Base-by-base conservation (phyloP, 345 rosid species). In the Eucalyptus erythrocorys region DNA sequence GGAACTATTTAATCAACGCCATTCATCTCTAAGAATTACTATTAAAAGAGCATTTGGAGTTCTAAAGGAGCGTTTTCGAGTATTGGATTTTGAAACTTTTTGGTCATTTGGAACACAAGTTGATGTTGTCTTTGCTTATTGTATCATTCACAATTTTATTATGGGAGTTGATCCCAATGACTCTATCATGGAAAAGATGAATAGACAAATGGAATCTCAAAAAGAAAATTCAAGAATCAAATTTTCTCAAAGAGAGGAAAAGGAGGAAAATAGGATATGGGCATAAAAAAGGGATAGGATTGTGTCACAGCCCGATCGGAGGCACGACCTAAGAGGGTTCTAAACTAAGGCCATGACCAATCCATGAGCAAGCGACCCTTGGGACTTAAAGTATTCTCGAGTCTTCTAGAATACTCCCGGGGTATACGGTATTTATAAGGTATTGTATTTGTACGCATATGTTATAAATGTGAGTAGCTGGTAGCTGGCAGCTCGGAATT, bases 31-130 rank as follows among this genome's bases (percentile, higher is more conserved):
- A 55, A 24, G 13, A 55, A 55, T 4, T 1, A 55, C 61, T 24
- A 10, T 55, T 55, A 30, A 55, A 55, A 55, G 30, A 55, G 1
- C 1, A 55, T 55, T 55, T 55, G 13, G 13, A 55, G 30, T 55
- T 26, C 30, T 55, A 55, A 55, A 55, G 3, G 6, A 55, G 30
- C 1, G 0, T 55, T 24, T 55, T 55, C 3, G 0, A 10, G 30
- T 55, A 55, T 10, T 55, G 3, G 6, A 55, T 55, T 55, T 22
- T 24, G 6, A 55, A 55, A 10, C 0, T 2, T 1, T 24, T 55
- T 24, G 1, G 1, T 55, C 3, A 2, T 55, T 55, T 55, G 61
- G 61, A 55, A 24, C 30, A 55, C 30, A 55, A 55, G 61, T 55
- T 26, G 61, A 55, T 55, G 30, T 24, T 55, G 1, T 55, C 13